Evolutionary conservation across 306 rosid genomes (phyloP).

Genomic region (Medicago ruthenica): DNA sequence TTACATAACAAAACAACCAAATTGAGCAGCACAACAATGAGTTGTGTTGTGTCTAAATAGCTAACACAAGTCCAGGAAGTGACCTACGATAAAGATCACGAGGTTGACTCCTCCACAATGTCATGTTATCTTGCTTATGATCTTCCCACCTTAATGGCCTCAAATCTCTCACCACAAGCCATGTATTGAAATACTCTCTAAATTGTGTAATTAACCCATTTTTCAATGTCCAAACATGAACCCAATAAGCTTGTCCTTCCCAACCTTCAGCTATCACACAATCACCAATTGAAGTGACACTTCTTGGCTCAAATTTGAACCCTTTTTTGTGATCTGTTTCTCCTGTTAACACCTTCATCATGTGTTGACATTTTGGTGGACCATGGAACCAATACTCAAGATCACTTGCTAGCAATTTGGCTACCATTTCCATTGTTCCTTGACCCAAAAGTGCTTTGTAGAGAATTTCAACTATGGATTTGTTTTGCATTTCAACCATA

Average conservation of each 20-base stretch:
- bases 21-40: neutral
- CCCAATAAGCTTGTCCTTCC: conserved; percentile 93
- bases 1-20: neutral
- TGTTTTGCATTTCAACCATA: conserved; percentile 49
- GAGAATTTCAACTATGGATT: conserved; percentile 54
- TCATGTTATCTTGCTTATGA: conserved; percentile 35
- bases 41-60: conserved; percentile 53
- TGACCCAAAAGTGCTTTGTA: conserved; percentile 65
- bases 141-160: conserved; percentile 57
- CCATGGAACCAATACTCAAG: conserved; percentile 98
- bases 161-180: conserved; percentile 85
- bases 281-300: conserved; percentile 58
- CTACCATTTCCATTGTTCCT: conserved; percentile 49
- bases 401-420: conserved; percentile 66
- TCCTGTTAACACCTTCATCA: conserved; percentile 89
- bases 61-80: conserved; percentile 74
- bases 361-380: conserved; percentile 86
- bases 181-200: conserved; percentile 91
- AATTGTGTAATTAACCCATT: conserved; percentile 71
- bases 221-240: conserved; percentile 83
- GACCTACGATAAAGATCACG: conserved; percentile 71
- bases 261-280: conserved; percentile 78
- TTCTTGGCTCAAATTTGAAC: conserved; percentile 78
- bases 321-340: conserved; percentile 51
- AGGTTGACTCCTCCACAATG: conserved; percentile 90